Percentiles rank a stretch among this genome's conserved stretches.
Conservation (phyloP, 768 basidiomycete genomes). For the Vararia minispora region DNA sequence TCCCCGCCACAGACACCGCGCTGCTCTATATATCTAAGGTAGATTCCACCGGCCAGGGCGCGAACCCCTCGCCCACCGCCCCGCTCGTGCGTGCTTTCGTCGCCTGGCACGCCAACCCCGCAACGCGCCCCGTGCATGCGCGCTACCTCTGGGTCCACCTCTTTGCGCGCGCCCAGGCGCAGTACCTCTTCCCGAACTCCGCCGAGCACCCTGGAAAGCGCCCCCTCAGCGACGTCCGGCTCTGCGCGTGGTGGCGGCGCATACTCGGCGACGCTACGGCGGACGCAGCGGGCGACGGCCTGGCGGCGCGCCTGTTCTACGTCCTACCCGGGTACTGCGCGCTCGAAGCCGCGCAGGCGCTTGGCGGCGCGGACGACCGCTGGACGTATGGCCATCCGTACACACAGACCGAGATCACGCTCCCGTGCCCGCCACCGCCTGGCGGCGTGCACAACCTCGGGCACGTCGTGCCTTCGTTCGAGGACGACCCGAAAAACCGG, state of each 20-base stretch:
- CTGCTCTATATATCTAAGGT: constrained; percentile 91
- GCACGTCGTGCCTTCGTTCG: constrained; percentile 76
- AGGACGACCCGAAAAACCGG: constrained; percentile 94
- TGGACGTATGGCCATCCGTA: constrained; percentile 86
- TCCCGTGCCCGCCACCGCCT: constrained; percentile 37
- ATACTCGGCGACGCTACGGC: constrained; percentile 47
- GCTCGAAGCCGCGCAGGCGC: constrained; percentile 50
- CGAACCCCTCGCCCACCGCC: constrained; percentile 54
- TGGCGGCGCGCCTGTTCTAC: constrained; percentile 36
- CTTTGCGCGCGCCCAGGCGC: constrained; percentile 81
- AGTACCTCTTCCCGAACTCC: constrained; percentile 93
- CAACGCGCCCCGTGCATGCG: constrained; percentile 47
- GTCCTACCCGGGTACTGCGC: constrained; percentile 61
- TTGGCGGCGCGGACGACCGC: constrained; percentile 28
- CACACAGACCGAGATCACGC: constrained; percentile 27
- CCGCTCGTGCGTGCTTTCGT: constrained; percentile 60
- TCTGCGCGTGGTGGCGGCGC: constrained; percentile 92
- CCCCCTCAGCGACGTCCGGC: constrained; percentile 62
- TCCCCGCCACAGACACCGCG: constrained; percentile 56
- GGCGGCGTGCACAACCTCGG: constrained; percentile 41
- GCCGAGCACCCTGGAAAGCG: constrained; percentile 56
- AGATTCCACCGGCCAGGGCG: constrained; percentile 78
- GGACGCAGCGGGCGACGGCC: constrained; percentile 19
- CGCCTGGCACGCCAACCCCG: constrained; percentile 46
- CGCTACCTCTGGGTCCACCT: constrained; percentile 70